Base-by-base conservation (phyloP, 805 yeast species). In the Spathaspora boniae region DNA sequence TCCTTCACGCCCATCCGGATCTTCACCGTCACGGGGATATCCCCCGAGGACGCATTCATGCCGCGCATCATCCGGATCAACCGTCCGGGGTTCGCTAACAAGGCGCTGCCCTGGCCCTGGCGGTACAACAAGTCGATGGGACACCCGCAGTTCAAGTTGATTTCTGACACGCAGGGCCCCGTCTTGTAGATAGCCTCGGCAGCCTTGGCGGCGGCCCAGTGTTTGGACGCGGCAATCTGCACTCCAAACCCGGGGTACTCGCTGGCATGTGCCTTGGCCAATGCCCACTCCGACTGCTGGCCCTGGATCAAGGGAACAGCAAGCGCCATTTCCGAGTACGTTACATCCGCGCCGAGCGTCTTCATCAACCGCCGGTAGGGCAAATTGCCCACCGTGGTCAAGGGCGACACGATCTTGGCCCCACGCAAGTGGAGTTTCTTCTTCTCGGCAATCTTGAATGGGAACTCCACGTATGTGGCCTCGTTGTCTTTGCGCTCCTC, bases 381-480 rank as follows among this genome's bases (percentile, higher is more conserved):
- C 50, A 93, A 70, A 60, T 93, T 93, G 16, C 99, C 99, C 5
- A 93, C 98, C 0, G 99, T 93, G 22, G 99, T 94, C 43, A 93
- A 72, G 2, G 99, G 99, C 2, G 97, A 86, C 6, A 93, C 81
- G 41, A 93, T 87, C 60, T 88, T 88, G 45, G 91, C 91, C 30
- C 77, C 68, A 23, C 67, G 64, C 34, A 85, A 71, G 52, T 88
- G 67, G 31, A 93, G 54, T 38, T 62, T 71, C 57, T 82, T 85
- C 76, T 93, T 93, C 58, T 93, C 98, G n/a, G 73, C 65, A 0
- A 86, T 71, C 49, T 76, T 78, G 60, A 82, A 78, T 14, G 88
- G 82, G 1, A 95, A 74, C 53, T 91, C 97, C 36, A 76, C 65
- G 52, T 79, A 91, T n/a, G 67, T 62, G 12, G 73, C 63, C 26